Evolutionary conservation across 2,329 filamentous ascomycete species (phyloP), one percentile per base, ranked within the genome.

Genomic region (Sarocladiaceae sp.): DNA sequence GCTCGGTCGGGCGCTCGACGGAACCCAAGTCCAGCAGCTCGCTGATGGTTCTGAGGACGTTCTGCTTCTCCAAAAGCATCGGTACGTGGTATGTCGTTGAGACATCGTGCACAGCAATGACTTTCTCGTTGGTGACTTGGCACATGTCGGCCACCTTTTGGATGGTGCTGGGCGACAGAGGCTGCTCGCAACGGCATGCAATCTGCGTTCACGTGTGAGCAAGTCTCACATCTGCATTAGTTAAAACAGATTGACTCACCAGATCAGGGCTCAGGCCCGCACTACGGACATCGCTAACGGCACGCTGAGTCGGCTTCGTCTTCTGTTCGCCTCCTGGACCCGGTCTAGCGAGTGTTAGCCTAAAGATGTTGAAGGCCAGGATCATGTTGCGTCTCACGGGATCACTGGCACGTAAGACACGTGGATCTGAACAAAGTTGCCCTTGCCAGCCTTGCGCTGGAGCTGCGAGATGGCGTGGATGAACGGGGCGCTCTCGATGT

Each of bases 231-330:
- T 16, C 3, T 4, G 24, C 12, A 13, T n/a, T n/a, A 23, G 40
- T 3, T 13, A 20, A 3, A 23, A 2, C 3, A 2, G 4, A 2
- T 4, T 15, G 16, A 56, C 68, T 47, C 67, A 85, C 80, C 61
- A 93, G 59, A 55, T 86, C 82, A 2, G 83, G 83, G 47, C 73
- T 78, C 45, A 88, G 66, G 59, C 89, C 89, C 50, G 86, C 84
- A 59, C 85, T 90, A 50, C 91, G 83, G 50, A 90, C 82, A 55
- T 85, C 80, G 59, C 83, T 83, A 56, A 97, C 88, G 20, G 91
- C 88, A 56, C 88, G 81, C 64, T 98, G 93, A 0, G 93, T 98
- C 0, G 93, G 93, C 70, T 97, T 97, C 9, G 90, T 97, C 78
- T 97, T 97, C 65, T 95, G 82, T 71, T 97, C 76, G 33, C 76